Conservation (phyloP, 805 yeast genomes). For the Wickerhamiella sorbophila region DNA sequence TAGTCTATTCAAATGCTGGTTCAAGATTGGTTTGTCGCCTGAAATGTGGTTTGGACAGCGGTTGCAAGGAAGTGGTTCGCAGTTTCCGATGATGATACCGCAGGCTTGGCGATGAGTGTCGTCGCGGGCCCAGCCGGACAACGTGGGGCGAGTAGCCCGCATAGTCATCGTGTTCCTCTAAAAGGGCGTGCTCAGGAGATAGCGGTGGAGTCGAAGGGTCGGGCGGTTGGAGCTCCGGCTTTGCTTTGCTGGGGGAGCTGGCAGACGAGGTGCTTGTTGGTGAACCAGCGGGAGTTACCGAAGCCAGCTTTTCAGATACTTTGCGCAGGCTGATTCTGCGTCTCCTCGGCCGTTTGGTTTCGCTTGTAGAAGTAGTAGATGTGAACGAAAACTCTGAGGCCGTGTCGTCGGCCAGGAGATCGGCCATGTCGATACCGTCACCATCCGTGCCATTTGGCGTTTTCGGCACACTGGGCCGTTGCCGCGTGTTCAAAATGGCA, state of each 20-base stretch:
- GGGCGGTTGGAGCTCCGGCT: neutral
- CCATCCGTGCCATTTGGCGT: too few relatives aligned
- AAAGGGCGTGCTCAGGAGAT: neutral
- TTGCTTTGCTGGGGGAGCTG: neutral
- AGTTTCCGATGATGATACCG: slow-evolving; percentile 5
- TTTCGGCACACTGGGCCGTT: neutral
- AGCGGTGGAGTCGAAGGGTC: neutral
- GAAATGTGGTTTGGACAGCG: slow-evolving; percentile 4
- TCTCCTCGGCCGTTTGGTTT: slow-evolving; percentile 6
- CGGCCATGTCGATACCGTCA: neutral
- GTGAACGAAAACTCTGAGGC: neutral
- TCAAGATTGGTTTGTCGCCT: neutral
- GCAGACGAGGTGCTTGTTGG: too few relatives aligned
- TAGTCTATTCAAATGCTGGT: neutral
- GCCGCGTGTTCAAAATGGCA: slow-evolving; percentile 1
- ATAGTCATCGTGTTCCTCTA: neutral
- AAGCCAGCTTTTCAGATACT: neutral
- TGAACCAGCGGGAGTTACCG: neutral
- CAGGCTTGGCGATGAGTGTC: slow-evolving; percentile 4
- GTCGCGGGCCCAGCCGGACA: neutral
- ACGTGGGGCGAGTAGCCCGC: neutral
- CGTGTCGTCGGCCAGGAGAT: neutral
- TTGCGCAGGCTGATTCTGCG: slow-evolving; percentile 12
- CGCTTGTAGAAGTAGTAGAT: neutral
- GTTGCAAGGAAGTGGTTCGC: slow-evolving; percentile 16